Base-by-base conservation (phyloP, 2,329 filamentous ascomycete genomes). In the Cordyceps tenuipes region DNA sequence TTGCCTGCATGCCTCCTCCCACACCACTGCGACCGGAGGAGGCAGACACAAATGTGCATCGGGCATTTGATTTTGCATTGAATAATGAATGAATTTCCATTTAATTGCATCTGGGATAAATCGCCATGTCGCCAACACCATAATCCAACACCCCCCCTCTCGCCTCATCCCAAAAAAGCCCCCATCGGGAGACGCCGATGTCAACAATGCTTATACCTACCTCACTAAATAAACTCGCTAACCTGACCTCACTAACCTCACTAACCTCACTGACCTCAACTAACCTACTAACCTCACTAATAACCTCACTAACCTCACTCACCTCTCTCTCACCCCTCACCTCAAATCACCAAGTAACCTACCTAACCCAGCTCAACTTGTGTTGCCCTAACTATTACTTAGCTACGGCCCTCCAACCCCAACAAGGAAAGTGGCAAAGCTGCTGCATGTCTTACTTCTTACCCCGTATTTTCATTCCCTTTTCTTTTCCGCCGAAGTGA, bases 111-210 rank as follows among this genome's bases (percentile, higher is more conserved):
- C 23, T 6, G 3, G 23, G 15, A 21, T 4, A 23, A 57, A 48
- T 47, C n/a, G 31, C 43, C 23, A 23, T 34, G 31, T 44, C 44
- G 29, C n/a, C 29, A 7, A 36, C 53, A 47, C 53, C 41, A 31
- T 31, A 48, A 56, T 39, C 19, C 54, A 43, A 31, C 8, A 23
- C 31, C 53, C 31, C 53, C 15, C 53, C 41, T 41, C 36, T 17
- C 41, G n/a, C 41, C 15, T 41, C 41, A n/a, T 55, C 26, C 41
- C 15, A 31, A 5, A 17, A 34, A 23, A 23, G 52, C 43, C 56
- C 56, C 47, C 56, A 52, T 59, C 56, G 56, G 56, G 48, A 59
- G 39, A 26, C 56, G 39, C 56, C 56, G 48, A 50, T 39, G 3
- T 23, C 2, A 21, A 54, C 51, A 53, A 43, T 47, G 41, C 29